These are phyloP conservation scores for Xylaria grammica DNA, from an alignment of 495 filamentous ascomycete genomes.

Conservation along the genomic window DNA sequence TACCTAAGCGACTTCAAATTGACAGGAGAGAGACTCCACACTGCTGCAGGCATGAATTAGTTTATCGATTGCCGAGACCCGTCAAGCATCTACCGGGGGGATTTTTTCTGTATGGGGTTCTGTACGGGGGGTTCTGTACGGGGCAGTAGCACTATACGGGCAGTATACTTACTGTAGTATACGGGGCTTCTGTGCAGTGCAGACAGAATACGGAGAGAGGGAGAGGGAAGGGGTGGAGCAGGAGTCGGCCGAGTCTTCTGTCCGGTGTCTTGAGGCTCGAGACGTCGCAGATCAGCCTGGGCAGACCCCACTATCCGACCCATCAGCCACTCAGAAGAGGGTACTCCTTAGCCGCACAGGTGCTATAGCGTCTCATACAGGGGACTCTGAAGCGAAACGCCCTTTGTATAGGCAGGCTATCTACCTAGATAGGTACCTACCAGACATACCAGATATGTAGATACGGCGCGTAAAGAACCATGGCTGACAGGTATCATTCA, in stretches of 20 bases:
- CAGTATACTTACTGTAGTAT: too few species aligned
- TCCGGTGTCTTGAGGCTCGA: slow-evolving; percentile 17
- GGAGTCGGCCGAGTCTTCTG: neutral
- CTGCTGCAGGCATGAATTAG: neutral
- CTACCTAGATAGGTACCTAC: too few species aligned
- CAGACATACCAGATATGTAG: too few species aligned
- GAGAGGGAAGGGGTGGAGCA: neutral
- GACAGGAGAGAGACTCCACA: neutral
- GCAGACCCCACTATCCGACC: neutral
- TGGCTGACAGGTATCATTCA: too few species aligned
- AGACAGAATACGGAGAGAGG: too few species aligned
- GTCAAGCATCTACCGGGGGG: neutral
- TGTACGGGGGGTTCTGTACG: too few species aligned
- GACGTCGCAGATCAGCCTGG: slow-evolving; percentile 10
- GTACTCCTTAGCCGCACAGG: neutral
- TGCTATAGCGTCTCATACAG: slow-evolving; percentile 9
- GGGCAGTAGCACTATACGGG: too few species aligned
- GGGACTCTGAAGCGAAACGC: slow-evolving; percentile 15
- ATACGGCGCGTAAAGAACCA: slow-evolving; percentile 5
- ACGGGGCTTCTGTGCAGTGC: too few species aligned
- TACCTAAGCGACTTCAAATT: slow-evolving; percentile 1
- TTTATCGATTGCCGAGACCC: slow-evolving; percentile 22
- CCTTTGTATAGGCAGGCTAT: neutral
- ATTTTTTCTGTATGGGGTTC: too few species aligned
- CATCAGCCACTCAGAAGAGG: slow-evolving; percentile 7